These are phyloP conservation scores for Adiantum capillusveneris DNA, from an alignment of 75 land plant species.

Conservation along the genomic window DNA sequence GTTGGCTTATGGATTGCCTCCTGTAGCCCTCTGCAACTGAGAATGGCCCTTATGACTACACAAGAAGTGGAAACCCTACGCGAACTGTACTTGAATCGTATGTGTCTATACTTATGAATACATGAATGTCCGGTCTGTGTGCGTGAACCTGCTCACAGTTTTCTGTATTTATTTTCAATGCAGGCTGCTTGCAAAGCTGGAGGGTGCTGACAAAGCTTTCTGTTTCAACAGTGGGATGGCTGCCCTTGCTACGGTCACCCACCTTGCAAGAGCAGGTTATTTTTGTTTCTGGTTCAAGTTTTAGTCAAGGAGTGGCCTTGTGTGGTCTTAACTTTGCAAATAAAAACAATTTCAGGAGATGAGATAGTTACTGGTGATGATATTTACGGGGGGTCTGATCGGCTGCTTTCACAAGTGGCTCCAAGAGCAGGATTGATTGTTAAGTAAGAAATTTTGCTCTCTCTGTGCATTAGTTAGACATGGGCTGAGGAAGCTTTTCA, in stretches of 20 bases:
- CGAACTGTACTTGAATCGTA: constrained; percentile 75
- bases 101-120: constrained; percentile 5
- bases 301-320: no score
- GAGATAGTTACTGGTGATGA: constrained; percentile 98
- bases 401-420: constrained; percentile 71
- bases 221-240: constrained; percentile 99
- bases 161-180: not conserved
- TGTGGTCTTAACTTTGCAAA: no score
- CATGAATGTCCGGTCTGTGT: no score
- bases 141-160: not conserved
- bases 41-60: constrained; percentile 87
- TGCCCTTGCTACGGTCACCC: constrained; percentile 69
- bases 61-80: constrained; percentile 98
- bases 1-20: not conserved
- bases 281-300: constrained; percentile 3
- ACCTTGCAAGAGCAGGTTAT: constrained; percentile 71
- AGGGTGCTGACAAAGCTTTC: constrained; percentile 84
- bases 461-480: not conserved
- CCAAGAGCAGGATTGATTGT: constrained; percentile 69
- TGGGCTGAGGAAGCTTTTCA: no score
- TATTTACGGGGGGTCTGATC: constrained; percentile 92
- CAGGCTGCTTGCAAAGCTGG: constrained; percentile 84
- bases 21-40: constrained; percentile 81
- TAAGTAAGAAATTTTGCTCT: constrained; percentile 43
- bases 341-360: no score